A percentile compares a stretch with the other conserved stretches of the same genome.
Evolutionary conservation across 208 protist species (phyloP).

Genomic region (Perkinsela sp.): DNA sequence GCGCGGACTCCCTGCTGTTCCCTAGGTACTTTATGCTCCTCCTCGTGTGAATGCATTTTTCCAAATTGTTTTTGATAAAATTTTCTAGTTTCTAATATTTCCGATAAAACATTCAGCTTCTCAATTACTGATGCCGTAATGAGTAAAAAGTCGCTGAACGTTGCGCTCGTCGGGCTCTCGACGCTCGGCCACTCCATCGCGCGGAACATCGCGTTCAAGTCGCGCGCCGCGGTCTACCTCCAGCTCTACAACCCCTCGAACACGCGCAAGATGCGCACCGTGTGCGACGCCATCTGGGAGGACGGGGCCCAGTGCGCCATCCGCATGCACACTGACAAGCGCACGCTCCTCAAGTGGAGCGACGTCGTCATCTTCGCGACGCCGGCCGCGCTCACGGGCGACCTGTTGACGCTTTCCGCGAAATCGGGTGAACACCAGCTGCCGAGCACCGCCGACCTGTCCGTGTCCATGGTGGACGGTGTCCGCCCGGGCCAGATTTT

Average conservation of each 20-base stretch:
- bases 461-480: slow-evolving; percentile 13
- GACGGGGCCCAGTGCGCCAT: slow-evolving; percentile 51
- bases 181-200: slow-evolving; percentile 54
- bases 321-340: slow-evolving; percentile 38
- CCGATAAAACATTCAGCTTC: too few relatives aligned
- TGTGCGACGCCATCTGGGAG: slow-evolving; percentile 34
- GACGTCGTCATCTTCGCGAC: slow-evolving; percentile 35
- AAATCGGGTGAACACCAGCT: slow-evolving; percentile 7
- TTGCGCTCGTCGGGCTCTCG: slow-evolving; percentile 44
- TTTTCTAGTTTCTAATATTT: too few relatives aligned
- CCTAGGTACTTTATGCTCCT: too few relatives aligned
- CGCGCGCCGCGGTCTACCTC: slow-evolving; percentile 41
- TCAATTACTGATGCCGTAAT: background rate
- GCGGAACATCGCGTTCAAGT: slow-evolving; percentile 53
- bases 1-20: too few relatives aligned
- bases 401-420: slow-evolving; percentile 21
- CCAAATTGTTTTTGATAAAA: too few relatives aligned
- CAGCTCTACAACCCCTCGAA: slow-evolving; percentile 35
- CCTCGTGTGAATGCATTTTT: too few relatives aligned
- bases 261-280: slow-evolving; percentile 18
- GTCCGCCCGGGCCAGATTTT: slow-evolving; percentile 45
- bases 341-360: slow-evolving; percentile 52
- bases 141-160: slow-evolving; percentile 42
- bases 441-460: background rate
- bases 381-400: slow-evolving; percentile 14